Conservation (phyloP, 1,284 basidiomycete species). For the Papiliotrema terrestris region DNA sequence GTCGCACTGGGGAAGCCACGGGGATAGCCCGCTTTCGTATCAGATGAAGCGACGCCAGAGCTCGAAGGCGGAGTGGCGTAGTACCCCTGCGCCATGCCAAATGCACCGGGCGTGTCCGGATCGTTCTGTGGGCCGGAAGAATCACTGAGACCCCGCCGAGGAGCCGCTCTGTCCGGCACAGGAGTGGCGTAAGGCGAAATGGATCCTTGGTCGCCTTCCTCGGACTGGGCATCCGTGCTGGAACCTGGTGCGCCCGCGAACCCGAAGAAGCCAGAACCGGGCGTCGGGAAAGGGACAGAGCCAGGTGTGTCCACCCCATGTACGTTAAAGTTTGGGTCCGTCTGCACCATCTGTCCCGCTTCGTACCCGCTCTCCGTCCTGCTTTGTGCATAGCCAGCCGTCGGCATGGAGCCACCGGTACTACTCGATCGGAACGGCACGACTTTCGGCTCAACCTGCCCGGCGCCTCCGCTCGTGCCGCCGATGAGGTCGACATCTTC, state of each 20-base stretch:
- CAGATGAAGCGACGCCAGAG: neutral
- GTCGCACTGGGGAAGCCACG: neutral
- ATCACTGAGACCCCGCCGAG: too few species aligned
- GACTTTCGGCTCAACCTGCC: neutral
- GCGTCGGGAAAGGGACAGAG: neutral
- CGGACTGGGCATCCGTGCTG: too few species aligned
- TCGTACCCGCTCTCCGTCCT: neutral
- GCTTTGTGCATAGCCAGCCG: neutral
- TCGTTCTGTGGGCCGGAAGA: too few species aligned
- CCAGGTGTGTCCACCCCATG: neutral
- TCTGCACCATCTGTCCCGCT: neutral
- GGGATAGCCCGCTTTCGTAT: neutral
- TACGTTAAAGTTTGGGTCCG: neutral
- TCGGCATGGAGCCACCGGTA: neutral
- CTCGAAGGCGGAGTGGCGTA: neutral
- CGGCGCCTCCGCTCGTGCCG: neutral
- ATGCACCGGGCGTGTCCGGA: neutral
- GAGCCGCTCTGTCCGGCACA: too few species aligned
- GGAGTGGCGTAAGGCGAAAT: too few species aligned
- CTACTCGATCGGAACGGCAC: neutral
- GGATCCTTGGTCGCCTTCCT: too few species aligned
- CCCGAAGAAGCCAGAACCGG: too few species aligned
- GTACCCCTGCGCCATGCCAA: neutral
- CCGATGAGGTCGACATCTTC: conserved; percentile 1
- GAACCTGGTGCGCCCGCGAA: too few species aligned